Evolutionary conservation across 1,139 yeast species (phyloP).

Genomic region (Debaryomyces udenii): DNA sequence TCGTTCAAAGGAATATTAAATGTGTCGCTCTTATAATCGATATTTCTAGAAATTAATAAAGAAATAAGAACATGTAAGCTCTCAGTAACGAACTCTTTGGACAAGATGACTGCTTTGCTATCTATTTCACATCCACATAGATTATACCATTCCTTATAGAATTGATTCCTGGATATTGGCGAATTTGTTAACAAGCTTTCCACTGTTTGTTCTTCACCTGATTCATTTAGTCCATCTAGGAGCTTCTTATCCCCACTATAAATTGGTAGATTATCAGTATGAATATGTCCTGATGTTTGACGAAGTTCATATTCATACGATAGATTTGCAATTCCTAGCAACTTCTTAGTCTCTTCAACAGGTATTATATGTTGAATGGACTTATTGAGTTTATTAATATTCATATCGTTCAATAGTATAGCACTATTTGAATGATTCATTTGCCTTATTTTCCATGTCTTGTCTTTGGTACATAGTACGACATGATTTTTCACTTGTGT

Average conservation of each 20-base stretch:
- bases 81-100: constrained; percentile 28
- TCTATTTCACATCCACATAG: constrained; percentile 59
- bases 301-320: constrained; percentile 57
- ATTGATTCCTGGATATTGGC: constrained; percentile 61
- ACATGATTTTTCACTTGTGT: constrained; percentile 41
- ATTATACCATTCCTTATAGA: constrained; percentile 53
- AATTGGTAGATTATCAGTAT: constrained; percentile 48
- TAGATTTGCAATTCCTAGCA: constrained; percentile 46
- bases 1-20: constrained; percentile 24
- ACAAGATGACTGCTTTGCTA: constrained; percentile 32
- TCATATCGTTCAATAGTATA: constrained; percentile 48
- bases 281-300: constrained; percentile 44
- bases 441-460: constrained; percentile 70
- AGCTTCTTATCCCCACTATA: constrained; percentile 36
- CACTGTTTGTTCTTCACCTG: constrained; percentile 24
- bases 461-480: constrained; percentile 60
- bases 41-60: constrained; percentile 48
- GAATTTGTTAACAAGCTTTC: constrained; percentile 46
- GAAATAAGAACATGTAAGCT: constrained; percentile 50
- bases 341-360: constrained; percentile 17
- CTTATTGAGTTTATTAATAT: constrained; percentile 18
- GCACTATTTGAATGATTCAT: constrained; percentile 88
- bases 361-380: constrained; percentile 9
- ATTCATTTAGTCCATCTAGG: neutral
- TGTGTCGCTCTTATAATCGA: constrained; percentile 24